A percentile compares a stretch with the other conserved stretches of the same genome.
Evolutionary conservation across 2,329 filamentous ascomycete species (phyloP).

Genomic region (Exserohilum turcica): DNA sequence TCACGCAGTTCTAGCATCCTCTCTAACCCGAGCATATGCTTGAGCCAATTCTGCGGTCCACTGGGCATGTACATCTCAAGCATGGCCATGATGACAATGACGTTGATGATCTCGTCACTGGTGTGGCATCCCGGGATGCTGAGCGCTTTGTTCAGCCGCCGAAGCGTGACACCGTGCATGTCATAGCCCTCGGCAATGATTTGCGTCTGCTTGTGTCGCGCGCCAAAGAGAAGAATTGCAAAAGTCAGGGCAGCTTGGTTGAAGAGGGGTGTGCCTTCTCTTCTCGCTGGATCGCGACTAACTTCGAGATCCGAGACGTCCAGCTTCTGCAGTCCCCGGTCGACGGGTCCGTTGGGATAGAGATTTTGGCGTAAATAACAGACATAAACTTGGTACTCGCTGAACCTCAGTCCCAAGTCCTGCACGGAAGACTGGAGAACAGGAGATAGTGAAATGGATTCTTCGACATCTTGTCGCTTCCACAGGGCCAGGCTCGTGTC

Average conservation of each 20-base stretch:
- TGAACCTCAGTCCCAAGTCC: constrained; percentile 7
- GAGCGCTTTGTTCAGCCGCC: constrained; percentile 32
- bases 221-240: constrained; percentile 35
- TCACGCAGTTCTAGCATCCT: constrained; percentile 32
- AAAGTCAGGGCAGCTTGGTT: constrained; percentile 31
- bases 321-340: constrained; percentile 25
- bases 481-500: background rate
- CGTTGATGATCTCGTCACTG: constrained; percentile 34
- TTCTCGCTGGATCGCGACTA: background rate
- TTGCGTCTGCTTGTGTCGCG: constrained; percentile 19
- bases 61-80: constrained; percentile 35
- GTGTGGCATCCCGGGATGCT: constrained; percentile 24
- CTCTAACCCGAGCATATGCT: constrained; percentile 39
- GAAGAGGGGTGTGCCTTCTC: constrained; percentile 17
- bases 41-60: constrained; percentile 28
- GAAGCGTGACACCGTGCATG: constrained; percentile 31
- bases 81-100: constrained; percentile 32
- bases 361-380: constrained; percentile 30
- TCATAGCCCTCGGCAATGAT: constrained; percentile 28
- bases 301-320: constrained; percentile 20
- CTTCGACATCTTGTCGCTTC: constrained; percentile 1
- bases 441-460: background rate
- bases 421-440: background rate
- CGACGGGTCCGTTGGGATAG: constrained; percentile 27
- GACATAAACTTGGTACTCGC: constrained; percentile 33